phyloP scores from a whole-genome alignment of 768 basidiomycete species.

The Gloeopeniophorella convolvens region DNA sequence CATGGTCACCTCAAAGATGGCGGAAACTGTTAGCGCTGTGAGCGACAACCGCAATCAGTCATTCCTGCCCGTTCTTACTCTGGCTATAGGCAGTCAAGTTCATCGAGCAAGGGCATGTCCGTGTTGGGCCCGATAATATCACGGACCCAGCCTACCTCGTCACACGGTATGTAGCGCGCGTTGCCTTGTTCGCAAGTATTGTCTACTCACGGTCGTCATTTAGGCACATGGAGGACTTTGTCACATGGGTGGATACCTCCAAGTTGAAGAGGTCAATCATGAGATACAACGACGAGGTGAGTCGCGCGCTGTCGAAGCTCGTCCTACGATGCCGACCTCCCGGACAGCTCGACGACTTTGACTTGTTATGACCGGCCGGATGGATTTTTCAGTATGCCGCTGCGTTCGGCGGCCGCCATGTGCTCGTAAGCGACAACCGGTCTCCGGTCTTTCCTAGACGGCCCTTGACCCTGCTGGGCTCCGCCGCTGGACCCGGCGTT shows the following conservation, averaged over 20 bases:
- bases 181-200: constrained; percentile 6
- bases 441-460: too few species aligned
- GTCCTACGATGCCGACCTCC: constrained; percentile 20
- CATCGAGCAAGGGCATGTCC: constrained; percentile 97
- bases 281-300: constrained; percentile 93
- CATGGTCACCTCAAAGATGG: constrained; percentile 90
- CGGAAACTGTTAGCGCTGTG: constrained; percentile 90
- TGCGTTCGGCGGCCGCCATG: too few species aligned
- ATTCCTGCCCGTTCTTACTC: constrained; percentile 7
- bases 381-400: not conserved
- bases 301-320: constrained; percentile 14
- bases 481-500: too few species aligned
- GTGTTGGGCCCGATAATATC: constrained; percentile 92
- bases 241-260: constrained; percentile 98
- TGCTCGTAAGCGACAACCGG: too few species aligned
- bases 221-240: constrained; percentile 98
- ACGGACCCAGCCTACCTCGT: constrained; percentile 96
- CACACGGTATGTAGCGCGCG: constrained; percentile 50
- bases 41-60: too few species aligned
- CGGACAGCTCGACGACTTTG: constrained; percentile 86
- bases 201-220: constrained; percentile 1
- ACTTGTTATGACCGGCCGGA: constrained; percentile 50
- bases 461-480: too few species aligned
- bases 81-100: constrained; percentile 82
- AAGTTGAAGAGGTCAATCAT: constrained; percentile 94